Evolutionary conservation across 2,329 filamentous ascomycete genomes (phyloP), one percentile per base, ranked within the genome.

Genomic region (Aspergillus cejpii): DNA sequence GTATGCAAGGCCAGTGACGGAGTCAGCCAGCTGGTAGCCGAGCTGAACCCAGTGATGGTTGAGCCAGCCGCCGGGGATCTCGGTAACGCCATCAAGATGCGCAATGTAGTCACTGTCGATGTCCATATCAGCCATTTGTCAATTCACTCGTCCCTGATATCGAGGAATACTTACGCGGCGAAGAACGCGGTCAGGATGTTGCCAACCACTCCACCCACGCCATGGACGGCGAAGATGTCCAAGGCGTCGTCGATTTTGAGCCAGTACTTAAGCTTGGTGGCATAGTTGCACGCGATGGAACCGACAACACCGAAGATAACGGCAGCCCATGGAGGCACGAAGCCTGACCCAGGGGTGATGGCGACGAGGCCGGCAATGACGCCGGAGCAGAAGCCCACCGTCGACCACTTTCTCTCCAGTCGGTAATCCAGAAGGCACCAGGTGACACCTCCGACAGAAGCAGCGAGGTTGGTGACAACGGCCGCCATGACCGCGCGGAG

Each of bases 341-440:
- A 94, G 62, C 85, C 89, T 45, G 87, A 92, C 24, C 85, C 89
- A 5, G 89, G 89, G 6, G 89, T 95, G 53, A 95, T 94, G 47
- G 84, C 83, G 5, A 95, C 88, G 15, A 95, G 76, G 15, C 89
- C 89, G 26, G 88, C 85, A 57, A 95, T 84, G 19, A 94, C 85
- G 51, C 89, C 89, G 0, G 86, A 92, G 71, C 89, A 95, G 75
- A 94, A 94, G 2, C 89, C 89, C 20, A 95, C 88, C 1, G 87
- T 91, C 0, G 87, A 94, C 85, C 87, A 95, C 72, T 94, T 94
- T 59, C 81, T 79, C 71, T 94, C 88, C 39, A 95, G 77, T 45
- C 88, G 79, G 69, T 94, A 94, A 64, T 95, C 89, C 46, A 95
- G 75, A 17, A 94, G 72, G 64, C 87, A 92, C 89, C 87, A 94